A percentile compares a stretch with the other conserved stretches of the same genome.
These are phyloP conservation scores for Cladosporium sp. DNA, from an alignment of 2,329 filamentous ascomycete species.

Conservation along the genomic window DNA sequence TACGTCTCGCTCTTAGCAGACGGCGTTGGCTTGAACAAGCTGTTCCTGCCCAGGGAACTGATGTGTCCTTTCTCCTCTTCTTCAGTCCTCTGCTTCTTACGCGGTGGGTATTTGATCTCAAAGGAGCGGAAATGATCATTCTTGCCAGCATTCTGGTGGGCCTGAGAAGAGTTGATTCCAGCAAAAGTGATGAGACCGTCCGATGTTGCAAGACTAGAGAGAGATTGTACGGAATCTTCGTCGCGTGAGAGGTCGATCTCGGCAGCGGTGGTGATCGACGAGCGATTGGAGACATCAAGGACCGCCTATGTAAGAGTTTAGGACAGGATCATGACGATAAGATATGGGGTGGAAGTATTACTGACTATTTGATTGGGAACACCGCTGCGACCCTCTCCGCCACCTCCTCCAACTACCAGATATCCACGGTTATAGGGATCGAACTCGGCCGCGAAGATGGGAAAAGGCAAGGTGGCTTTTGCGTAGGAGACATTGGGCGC, in stretches of 20 bases:
- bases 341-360: constrained; percentile 15
- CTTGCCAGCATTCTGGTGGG: constrained; percentile 66
- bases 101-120: constrained; percentile 54
- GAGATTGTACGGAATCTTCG: constrained; percentile 84
- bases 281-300: constrained; percentile 65
- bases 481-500: constrained; percentile 40
- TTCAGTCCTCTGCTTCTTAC: constrained; percentile 37
- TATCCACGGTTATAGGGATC: constrained; percentile 73
- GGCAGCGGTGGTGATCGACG: constrained; percentile 58
- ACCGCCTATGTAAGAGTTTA: constrained; percentile 50
- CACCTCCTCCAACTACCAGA: constrained; percentile 81
- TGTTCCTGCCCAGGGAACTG: constrained; percentile 48
- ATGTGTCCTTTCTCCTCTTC: constrained; percentile 32
- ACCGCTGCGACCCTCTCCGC: constrained; percentile 74
- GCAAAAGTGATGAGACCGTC: constrained; percentile 58
- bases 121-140: constrained; percentile 84
- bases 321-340: neutral
- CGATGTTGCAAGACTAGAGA: constrained; percentile 63
- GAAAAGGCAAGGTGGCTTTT: constrained; percentile 70
- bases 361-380: constrained; percentile 83
- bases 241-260: constrained; percentile 76
- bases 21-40: constrained; percentile 45
- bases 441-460: constrained; percentile 83
- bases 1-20: constrained; percentile 53
- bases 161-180: constrained; percentile 77